These are phyloP conservation scores for Noccaea bulbosa DNA, from an alignment of 345 rosid species.

Conservation along the genomic window DNA sequence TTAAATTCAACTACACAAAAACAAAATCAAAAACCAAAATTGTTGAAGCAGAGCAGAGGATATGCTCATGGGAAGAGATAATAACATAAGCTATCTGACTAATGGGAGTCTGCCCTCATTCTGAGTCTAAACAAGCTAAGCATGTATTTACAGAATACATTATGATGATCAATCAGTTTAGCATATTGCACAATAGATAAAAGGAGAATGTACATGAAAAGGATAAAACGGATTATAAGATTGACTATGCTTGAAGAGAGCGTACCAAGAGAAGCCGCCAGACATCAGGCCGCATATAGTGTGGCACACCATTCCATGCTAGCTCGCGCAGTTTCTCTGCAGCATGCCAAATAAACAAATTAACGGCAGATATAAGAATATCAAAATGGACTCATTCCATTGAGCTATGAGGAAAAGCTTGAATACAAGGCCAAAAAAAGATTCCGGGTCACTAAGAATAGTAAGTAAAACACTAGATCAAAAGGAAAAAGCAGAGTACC, in stretches of 20 bases:
- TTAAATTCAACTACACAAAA: slow-evolving; percentile 51
- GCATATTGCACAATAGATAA: not conserved
- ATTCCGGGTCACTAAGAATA: not conserved
- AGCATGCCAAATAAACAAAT: slow-evolving; percentile 13
- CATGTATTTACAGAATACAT: not conserved
- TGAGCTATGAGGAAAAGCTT: not conserved
- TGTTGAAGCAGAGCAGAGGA: slow-evolving; percentile 18
- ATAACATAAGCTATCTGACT: not conserved
- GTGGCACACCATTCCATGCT: slow-evolving; percentile 98
- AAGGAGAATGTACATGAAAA: not conserved
- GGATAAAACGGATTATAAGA: not conserved
- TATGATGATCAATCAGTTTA: not conserved
- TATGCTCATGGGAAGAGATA: not conserved
- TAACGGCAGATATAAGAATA: slow-evolving; percentile 1
- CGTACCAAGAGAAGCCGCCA: slow-evolving; percentile 99
- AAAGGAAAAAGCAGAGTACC: slow-evolving; percentile 52
- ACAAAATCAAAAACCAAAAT: slow-evolving; percentile 36
- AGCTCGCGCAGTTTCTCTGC: slow-evolving; percentile 87
- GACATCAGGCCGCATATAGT: slow-evolving; percentile 82
- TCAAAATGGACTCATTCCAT: not conserved
- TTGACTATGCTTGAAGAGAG: slow-evolving; percentile 29
- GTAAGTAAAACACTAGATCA: not conserved
- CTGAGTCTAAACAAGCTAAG: slow-evolving; percentile 4
- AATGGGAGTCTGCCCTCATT: not conserved
- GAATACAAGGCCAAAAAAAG: slow-evolving; percentile 18